Evolutionary conservation across 106 monocot species (phyloP).

Genomic region (Iris macrosiphon): DNA sequence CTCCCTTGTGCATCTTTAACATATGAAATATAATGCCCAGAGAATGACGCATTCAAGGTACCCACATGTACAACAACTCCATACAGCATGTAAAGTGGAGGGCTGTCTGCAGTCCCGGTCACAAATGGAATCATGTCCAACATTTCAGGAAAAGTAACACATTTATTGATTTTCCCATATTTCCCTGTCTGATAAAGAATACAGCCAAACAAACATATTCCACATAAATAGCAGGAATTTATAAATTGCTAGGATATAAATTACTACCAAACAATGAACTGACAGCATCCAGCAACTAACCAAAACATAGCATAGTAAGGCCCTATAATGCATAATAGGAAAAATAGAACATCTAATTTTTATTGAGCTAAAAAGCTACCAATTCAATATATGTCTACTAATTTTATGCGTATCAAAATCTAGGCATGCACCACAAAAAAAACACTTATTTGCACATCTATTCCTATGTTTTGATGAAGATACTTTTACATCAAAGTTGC

Average conservation of each 20-base stretch:
- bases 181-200: slow-evolving; percentile 65
- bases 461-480: too few species aligned
- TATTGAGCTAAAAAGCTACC: too few species aligned
- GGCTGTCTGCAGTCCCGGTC: slow-evolving; percentile 66
- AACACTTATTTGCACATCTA: too few species aligned
- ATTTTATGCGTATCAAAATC: too few species aligned
- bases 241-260: too few species aligned
- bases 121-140: slow-evolving; percentile 96
- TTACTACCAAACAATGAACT: not conserved
- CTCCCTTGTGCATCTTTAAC: slow-evolving; percentile 80
- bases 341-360: too few species aligned
- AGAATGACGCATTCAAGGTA: slow-evolving; percentile 81
- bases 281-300: not conserved
- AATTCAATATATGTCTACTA: too few species aligned
- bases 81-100: slow-evolving; percentile 87
- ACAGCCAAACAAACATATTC: not conserved
- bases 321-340: too few species aligned
- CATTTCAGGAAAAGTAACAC: slow-evolving; percentile 85
- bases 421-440: too few species aligned
- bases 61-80: slow-evolving; percentile 94
- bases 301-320: too few species aligned
- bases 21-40: slow-evolving; percentile 93
- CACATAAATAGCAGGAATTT: too few species aligned
- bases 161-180: slow-evolving; percentile 95
- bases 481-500: too few species aligned